Percentiles rank a stretch among this genome's conserved stretches.
Conservation (phyloP, 169 alveolate genomes). For the Hepatocystis sp. region DNA sequence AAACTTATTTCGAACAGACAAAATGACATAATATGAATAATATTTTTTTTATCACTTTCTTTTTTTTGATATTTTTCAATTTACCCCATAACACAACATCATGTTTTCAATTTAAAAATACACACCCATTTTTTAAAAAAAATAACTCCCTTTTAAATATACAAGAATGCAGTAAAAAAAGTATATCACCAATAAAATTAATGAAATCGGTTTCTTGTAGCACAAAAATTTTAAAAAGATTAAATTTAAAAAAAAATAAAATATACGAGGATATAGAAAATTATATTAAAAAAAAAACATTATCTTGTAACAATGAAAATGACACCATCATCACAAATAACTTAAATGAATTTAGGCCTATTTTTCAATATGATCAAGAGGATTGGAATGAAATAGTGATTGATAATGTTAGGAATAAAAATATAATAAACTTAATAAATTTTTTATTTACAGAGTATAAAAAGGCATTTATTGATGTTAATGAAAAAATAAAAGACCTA, state of each 20-base stretch:
- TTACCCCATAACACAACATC: slow-evolving; percentile 17
- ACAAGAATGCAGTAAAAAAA: slow-evolving; percentile 9
- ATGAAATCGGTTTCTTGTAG: slow-evolving; percentile 13
- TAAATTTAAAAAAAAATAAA: slow-evolving; percentile 24
- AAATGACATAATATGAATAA: slow-evolving; percentile 75
- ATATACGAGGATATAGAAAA: slow-evolving; percentile 49
- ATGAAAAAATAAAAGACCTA: slow-evolving; percentile 31
- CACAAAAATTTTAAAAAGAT: slow-evolving; percentile 11
- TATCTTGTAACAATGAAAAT: slow-evolving; percentile 17
- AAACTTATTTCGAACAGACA: slow-evolving; percentile 18
- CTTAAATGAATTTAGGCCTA: slow-evolving; percentile 15
- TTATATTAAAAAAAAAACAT: slow-evolving; percentile 9
- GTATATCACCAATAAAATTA: slow-evolving; percentile 28
- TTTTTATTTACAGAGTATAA: slow-evolving; percentile 46
- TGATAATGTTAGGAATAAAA: slow-evolving; percentile 38
- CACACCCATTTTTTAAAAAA: slow-evolving; percentile 22
- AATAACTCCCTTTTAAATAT: slow-evolving; percentile 8
- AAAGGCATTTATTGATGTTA: slow-evolving; percentile 28
- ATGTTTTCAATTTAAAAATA: slow-evolving; percentile 54
- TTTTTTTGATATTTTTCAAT: slow-evolving; percentile 6
- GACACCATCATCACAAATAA: slow-evolving; percentile 2
- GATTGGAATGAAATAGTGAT: slow-evolving; percentile 45
- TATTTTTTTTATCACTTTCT: slow-evolving; percentile 18
- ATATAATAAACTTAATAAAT: slow-evolving; percentile 29
- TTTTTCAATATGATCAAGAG: slow-evolving; percentile 20